Evolutionary conservation across 352 stramenopile species (phyloP).

Genomic region (Phytophthora rubi): DNA sequence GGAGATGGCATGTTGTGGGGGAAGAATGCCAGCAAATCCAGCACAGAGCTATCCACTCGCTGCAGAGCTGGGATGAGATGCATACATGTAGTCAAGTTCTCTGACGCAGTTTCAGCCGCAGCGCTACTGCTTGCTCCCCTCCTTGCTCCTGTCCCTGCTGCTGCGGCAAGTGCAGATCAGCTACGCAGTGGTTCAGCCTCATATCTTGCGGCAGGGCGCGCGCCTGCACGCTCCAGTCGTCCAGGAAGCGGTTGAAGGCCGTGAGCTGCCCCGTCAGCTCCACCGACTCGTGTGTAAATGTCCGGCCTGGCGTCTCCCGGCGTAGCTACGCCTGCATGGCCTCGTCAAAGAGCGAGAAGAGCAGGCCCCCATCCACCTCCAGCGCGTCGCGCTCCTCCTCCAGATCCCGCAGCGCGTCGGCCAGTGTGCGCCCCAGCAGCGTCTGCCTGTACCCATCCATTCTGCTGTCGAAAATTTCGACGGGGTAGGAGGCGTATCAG

Average conservation of each 20-base stretch:
- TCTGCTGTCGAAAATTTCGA: background rate
- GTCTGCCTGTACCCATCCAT: slow-evolving; percentile 77
- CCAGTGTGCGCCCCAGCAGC: slow-evolving; percentile 63
- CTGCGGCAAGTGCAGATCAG: slow-evolving; percentile 28
- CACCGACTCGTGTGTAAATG: slow-evolving; percentile 62
- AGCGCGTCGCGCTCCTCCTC: slow-evolving; percentile 31
- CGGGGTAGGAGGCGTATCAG: no score
- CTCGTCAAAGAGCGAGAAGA: slow-evolving; percentile 68
- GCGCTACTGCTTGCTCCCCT: slow-evolving; percentile 13
- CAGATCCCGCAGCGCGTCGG: slow-evolving; percentile 66
- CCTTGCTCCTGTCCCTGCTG: slow-evolving; percentile 2
- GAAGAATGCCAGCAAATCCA: no score
- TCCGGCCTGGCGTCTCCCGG: slow-evolving; percentile 1
- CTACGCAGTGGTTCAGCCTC: slow-evolving; percentile 39
- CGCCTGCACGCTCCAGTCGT: slow-evolving; percentile 66
- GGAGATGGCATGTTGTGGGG: no score
- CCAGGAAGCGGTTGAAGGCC: slow-evolving; percentile 73
- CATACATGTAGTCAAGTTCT: slow-evolving; percentile 7
- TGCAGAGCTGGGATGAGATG: background rate
- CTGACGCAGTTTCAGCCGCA: slow-evolving; percentile 64
- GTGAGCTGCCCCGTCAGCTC: slow-evolving; percentile 46
- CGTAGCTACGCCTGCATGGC: slow-evolving; percentile 44
- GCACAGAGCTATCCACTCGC: no score
- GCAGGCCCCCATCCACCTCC: slow-evolving; percentile 46
- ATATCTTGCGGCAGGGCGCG: slow-evolving; percentile 30